Base-by-base conservation (phyloP, 805 yeast species). In the Candida glaebosa region DNA sequence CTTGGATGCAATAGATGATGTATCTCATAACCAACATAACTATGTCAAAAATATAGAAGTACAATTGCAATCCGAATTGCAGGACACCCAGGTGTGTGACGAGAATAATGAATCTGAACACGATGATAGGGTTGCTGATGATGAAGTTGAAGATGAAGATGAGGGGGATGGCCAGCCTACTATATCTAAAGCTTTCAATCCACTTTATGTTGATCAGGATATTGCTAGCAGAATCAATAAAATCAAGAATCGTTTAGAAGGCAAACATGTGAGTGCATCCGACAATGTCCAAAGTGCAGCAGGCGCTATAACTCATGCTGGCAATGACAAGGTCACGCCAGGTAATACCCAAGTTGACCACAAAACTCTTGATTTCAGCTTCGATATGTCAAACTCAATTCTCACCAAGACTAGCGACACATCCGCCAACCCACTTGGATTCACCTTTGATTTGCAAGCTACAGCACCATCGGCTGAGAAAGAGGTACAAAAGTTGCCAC, bases 401-500 rank as follows among this genome's bases (percentile, higher is more conserved):
- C n/a, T 28, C 12, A 28, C 5, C 16, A 28, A 28, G 5, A 14
- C 31, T 6, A 28, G 31, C 12, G 16, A 28, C 5, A 10, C 5
- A 10, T 8, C 18, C 18, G 15, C 15, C 31, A 17, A 16, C 12
- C 32, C 35, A 9, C 18, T n/a, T 16, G 26, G 25, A 17, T 19
- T 19, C 19, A 28, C 39, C 4, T 26, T 37, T 16, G 25, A 37
- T 17, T 18, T 26, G 22, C 30, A 18, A 19, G 15, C 16, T 16
- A 26, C 24, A 8, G 24, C 6, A 9, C 17, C 36, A 26, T 34
- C 37, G 16, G 26, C 33, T 5, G 17, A 12, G 33, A 35, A 37
- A 28, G 54, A 42, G 9, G 33, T 42, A 12, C 59, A 56, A 18
- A 46, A 40, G 31, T 56, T 68, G 16, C 74, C 73, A 1, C 73